Evolutionary conservation across 257 asterid species (phyloP), one percentile per base, ranked within the genome.

Genomic region (Cinchona pubescens): DNA sequence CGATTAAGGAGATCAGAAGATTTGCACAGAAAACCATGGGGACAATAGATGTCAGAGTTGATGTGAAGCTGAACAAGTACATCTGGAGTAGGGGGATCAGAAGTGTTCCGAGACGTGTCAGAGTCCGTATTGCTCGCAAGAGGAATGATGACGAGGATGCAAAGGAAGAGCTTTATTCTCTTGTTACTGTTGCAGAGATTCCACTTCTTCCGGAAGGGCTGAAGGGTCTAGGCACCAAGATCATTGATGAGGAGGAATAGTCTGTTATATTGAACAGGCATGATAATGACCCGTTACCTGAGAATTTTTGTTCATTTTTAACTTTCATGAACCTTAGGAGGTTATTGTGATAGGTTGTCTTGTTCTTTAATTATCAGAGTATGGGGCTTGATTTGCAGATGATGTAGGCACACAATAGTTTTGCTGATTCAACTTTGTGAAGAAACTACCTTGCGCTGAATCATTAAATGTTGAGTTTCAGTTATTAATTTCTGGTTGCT

Each of bases 111-210:
- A 83, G 92, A 69, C 79, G 90, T 2, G 74, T 86, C 60, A 79
- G 92, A 66, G 92, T 88, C 55, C 82, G 90, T 25, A 79, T 88
- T 74, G 92, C 92, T 67, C 83, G 89, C 69, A 86, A 86, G 88
- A 86, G 89, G 78, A 88, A 88, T 63, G 92, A 88, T 19, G 90
- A 88, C 21, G 92, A 88, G 79, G 92, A 88, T 42, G 90, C 90
- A 10, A 86, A 88, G 78, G 92, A 86, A 70, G 90, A 88, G 86
- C 88, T 88, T 43, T 88, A 83, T 72, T 88, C 89, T 67, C 88
- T 88, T 4, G 90, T 88, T 13, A 88, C 89, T 7, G 89, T 88
- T 18, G 73, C 88, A 4, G 89, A 88, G 49, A 80, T 88, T 75
- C 90, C 89, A n/a, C n/a, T n/a, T n/a, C n/a, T n/a, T 29, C 69